Base-by-base conservation (phyloP, 2,329 filamentous ascomycete genomes). In the Falciphora oryzae region DNA sequence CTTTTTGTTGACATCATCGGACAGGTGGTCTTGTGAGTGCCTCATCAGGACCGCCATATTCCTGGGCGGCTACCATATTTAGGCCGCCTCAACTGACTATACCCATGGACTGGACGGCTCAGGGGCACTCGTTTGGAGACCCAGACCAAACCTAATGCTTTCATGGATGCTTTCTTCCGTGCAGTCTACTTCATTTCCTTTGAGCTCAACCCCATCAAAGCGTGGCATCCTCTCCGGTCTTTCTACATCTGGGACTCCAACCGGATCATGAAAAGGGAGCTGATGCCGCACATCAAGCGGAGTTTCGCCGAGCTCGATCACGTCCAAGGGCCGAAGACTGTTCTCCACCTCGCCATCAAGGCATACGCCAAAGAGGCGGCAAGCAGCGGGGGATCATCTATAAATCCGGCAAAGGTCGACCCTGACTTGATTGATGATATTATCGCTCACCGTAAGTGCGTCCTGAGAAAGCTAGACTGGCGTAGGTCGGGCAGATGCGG, bases 1-100 rank as follows among this genome's bases (percentile, higher is more conserved):
- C 57, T 72, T 35, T 72, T 70, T 5, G 65, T 72, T 16, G 72
- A 74, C 62, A 66, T 75, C 57, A 71, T 75, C 28, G 71, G 70
- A 18, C 70, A 71, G 14, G 71, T 70, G 62, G 69, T 69, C 31
- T 65, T 75, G 72, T 73, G 68, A 70, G 72, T 67, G 18, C 57
- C 57, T 31, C 16, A 7, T 13, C 32, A 35, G 32, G 11, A 4
- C 32, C 11, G 53, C 22, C 53, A 8, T 57, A 8, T 57, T 57
- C 18, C 53, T 57, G 4, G 22, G 10, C 13, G 7, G 29, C 11
- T 3, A 13, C 11, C 11, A 14, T 35, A 35, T 35, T 13, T 13
- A 14, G 11, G 4, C 11, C 32, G 11, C 11, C 13, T 35, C 14
- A 13, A 35, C 32, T 35, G 32, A 35, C 13, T 11, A 35, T 35